Base-by-base conservation (phyloP, 2,329 filamentous ascomycete genomes). In the Fusarium odoratissimum region DNA sequence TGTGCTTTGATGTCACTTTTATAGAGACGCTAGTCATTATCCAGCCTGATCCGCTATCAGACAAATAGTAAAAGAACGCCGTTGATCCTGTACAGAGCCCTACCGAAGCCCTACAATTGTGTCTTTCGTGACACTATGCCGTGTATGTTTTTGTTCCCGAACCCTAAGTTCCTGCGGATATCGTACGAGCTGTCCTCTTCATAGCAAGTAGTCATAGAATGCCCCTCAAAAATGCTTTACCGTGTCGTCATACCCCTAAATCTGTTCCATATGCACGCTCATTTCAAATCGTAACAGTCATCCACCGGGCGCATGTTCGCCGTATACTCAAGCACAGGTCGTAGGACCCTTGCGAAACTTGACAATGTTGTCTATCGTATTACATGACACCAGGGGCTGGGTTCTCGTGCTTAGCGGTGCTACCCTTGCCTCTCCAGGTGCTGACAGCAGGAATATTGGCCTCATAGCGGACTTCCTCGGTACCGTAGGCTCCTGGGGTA, bases 401-500 rank as follows among this genome's bases (percentile, higher is more conserved):
- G 73, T 90, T 88, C 80, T 96, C 93, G 80, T 98, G 95, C 80
- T 95, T 95, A 30, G 95, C 95, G 31, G 93, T 94, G 76, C 91
- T 95, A 19, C 96, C 96, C 85, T 98, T 98, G 71, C 93, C 95
- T 77, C 96, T 88, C 93, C 95, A 99, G 25, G 96, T 99, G 82
- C 93, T 97, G 58, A 99, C 96, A 7, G 96, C 96, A 9, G 95
- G 94, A 74, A 99, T 98, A 79, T 97, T 93, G 12, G 95, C 95
- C 80, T 93, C 92, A 79, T 94, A 93, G 48, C 94, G 89, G 81
- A 96, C 90, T 80, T 98, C 94, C 66, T 97, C 91, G 2, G 96
- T 99, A 54, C 93, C 93, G 81, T 99, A 99, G 12, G 96, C 96
- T 69, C 94, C 91, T 5, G 96, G 96, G 10, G 96, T 98, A 57